phyloP scores from a whole-genome alignment of 306 rosid species.

The Crotalaria pallida region DNA sequence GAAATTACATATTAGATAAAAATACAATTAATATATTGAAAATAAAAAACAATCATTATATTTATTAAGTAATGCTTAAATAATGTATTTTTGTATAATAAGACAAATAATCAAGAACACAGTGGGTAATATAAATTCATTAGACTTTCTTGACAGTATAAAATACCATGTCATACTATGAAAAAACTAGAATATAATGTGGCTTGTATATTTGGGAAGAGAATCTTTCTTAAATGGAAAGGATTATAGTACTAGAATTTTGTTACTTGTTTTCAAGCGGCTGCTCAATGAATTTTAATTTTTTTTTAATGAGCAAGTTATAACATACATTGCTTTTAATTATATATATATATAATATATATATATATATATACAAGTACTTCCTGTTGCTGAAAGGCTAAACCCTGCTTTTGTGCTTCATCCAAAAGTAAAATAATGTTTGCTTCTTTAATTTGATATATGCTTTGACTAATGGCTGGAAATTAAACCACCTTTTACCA shows the following conservation, averaged over 20 bases:
- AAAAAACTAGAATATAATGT: too few relatives aligned
- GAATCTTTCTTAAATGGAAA: not conserved
- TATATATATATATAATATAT: too few relatives aligned
- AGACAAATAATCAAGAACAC: too few relatives aligned
- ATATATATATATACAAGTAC: too few relatives aligned
- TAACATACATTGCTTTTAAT: not conserved
- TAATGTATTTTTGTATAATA: too few relatives aligned
- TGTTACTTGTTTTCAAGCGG: not conserved
- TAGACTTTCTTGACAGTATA: not conserved
- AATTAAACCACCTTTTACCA: not conserved
- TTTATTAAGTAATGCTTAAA: too few relatives aligned
- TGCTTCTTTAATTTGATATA: slow-evolving; percentile 9
- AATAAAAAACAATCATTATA: too few relatives aligned
- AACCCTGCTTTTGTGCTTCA: not conserved
- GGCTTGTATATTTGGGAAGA: not conserved
- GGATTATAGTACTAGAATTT: not conserved
- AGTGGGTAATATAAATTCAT: too few relatives aligned
- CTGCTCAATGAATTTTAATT: not conserved
- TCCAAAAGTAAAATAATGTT: not conserved
- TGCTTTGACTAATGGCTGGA: not conserved
- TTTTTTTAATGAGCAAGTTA: not conserved
- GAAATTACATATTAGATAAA: too few relatives aligned
- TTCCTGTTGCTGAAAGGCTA: not conserved
- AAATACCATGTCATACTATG: not conserved
- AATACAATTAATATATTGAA: too few relatives aligned